Percentiles rank a stretch among this genome's conserved stretches.
These are phyloP conservation scores for Casuarina cunninghamiana DNA, from an alignment of 306 rosid genomes.

Conservation along the genomic window DNA sequence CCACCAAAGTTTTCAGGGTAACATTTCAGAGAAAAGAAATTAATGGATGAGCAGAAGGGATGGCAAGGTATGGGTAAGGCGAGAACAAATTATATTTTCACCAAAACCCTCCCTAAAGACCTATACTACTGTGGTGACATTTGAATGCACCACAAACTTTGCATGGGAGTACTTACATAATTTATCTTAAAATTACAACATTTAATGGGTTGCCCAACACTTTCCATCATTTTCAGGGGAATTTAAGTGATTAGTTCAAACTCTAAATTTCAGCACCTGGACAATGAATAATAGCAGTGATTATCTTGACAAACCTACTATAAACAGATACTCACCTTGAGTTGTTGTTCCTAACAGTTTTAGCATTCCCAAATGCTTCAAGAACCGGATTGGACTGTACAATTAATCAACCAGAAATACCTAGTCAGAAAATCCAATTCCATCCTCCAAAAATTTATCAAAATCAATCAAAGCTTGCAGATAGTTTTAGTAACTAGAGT, in stretches of 20 bases:
- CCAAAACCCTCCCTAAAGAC: background rate
- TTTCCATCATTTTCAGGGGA: slow-evolving; percentile 6
- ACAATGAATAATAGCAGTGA: slow-evolving; percentile 13
- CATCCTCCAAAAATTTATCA: background rate
- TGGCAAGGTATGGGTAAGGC: background rate
- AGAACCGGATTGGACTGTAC: slow-evolving; percentile 99
- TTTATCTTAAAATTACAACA: background rate
- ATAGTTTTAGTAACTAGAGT: slow-evolving; percentile 17
- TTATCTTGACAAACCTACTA: slow-evolving; percentile 22
- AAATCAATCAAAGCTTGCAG: slow-evolving; percentile 18
- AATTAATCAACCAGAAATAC: slow-evolving; percentile 32
- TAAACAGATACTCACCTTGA: slow-evolving; percentile 72
- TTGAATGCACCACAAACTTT: background rate
- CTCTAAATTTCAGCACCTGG: slow-evolving; percentile 5
- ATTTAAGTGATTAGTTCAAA: background rate
- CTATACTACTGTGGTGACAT: background rate
- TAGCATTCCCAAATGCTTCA: slow-evolving; percentile 99
- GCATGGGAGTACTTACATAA: background rate
- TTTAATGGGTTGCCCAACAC: background rate
- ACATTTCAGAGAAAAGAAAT: slow-evolving; percentile 2
- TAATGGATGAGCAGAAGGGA: background rate
- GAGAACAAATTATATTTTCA: slow-evolving; percentile 1
- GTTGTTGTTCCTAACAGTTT: slow-evolving; percentile 96
- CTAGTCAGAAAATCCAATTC: slow-evolving; percentile 33
- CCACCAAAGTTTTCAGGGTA: background rate